Evolutionary conservation across 208 protist species (phyloP), one percentile per base, ranked within the genome.

Genomic region (Leptomonas seymouri): DNA sequence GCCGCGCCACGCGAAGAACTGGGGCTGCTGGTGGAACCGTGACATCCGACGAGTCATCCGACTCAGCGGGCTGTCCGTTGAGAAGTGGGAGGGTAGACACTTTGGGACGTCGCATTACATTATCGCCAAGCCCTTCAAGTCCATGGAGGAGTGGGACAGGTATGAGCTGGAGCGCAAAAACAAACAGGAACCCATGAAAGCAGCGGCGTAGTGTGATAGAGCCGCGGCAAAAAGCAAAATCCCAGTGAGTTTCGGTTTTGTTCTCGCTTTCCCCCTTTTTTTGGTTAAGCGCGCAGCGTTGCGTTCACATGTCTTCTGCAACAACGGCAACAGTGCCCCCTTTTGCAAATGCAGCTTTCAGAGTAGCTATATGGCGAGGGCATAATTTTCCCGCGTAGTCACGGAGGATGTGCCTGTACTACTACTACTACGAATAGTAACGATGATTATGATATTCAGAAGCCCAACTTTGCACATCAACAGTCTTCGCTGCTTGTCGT

Each of bases 1-100:
- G 1, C 87, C 86, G 2, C 73, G 78, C 0, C 92, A 97, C 64
- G 92, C 92, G 31, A 89, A 86, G 55, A 81, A 80, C 44, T 97
- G 87, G 86, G 92, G 92, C 11, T 97, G 92, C 76, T 94, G 89
- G 87, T 97, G 92, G 90, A 97, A 97, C 65, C 76, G 90, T 31
- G 85, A 94, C 68, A 97, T 97, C 48, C 74, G 82, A 31, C 83
- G 86, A 31, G 77, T 87, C 27, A 70, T 95, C 14, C 80, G 87
- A 11, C 74, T 94, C 44, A 85, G 84, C 46, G 89, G 88, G 3
- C 51, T 95, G 16, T 78, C 79, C 3, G 78, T 93, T 18, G 75
- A 85, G 50, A 90, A 90, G 65, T 81, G 67, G 65, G 81, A 92
- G 44, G 73, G 75, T 44, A 91, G 82, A 60, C 92, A 97, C 69